phyloP scores from a whole-genome alignment of 257 asterid species.

The Avicennia marina region DNA sequence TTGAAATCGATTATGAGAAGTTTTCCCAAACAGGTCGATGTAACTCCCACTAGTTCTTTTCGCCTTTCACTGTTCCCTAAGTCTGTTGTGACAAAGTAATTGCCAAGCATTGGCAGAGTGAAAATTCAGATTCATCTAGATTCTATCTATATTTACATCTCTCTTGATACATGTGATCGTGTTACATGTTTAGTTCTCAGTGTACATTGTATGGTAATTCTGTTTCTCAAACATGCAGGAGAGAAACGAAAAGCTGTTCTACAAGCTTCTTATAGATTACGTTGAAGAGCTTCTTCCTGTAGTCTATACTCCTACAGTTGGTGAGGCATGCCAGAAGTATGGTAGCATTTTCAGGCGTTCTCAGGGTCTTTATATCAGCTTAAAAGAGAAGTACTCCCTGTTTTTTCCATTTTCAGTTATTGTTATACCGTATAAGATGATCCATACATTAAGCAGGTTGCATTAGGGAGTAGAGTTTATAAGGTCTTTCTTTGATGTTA shows the following conservation, averaged over 20 bases:
- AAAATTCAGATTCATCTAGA: no score
- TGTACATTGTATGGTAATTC: background rate
- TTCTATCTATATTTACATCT: no score
- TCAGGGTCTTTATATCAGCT: constrained; percentile 79
- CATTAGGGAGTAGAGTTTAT: background rate
- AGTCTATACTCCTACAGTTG: constrained; percentile 81
- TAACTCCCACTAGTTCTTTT: no score
- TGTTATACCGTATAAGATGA: background rate
- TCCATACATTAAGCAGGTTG: background rate
- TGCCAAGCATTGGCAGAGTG: no score
- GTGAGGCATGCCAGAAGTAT: constrained; percentile 88
- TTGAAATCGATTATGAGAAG: no score
- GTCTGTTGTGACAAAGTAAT: no score
- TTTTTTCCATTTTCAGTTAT: background rate
- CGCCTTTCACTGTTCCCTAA: no score
- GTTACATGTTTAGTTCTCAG: background rate
- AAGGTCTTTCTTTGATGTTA: background rate
- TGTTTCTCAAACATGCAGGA: constrained; percentile 38
- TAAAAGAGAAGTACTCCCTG: constrained; percentile 55
- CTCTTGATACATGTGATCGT: no score
- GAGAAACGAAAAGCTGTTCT: constrained; percentile 67
- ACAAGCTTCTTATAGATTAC: constrained; percentile 72
- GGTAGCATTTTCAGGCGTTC: constrained; percentile 79
- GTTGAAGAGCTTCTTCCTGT: constrained; percentile 79
- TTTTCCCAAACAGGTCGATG: no score